Evolutionary conservation across 2,329 filamentous ascomycete genomes (phyloP), one percentile per base, ranked within the genome.

Genomic region (Epichloe uncinata): DNA sequence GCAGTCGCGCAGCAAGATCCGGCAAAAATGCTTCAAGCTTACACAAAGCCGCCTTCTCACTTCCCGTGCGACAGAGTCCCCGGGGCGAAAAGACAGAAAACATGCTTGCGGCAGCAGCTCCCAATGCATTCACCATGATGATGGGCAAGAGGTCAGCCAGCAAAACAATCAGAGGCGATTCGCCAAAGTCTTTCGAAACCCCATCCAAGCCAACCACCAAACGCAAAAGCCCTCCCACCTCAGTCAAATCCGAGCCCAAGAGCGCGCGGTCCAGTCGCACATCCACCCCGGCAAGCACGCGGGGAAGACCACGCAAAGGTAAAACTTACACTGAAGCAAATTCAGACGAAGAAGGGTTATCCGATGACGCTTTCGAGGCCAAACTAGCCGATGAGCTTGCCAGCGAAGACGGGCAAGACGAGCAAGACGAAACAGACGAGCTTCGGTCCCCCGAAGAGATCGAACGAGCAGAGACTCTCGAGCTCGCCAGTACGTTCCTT

Each of bases 301-400:
- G 75, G 2, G 67, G 69, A 5, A 72, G 79, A 18, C 67, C 73
- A 2, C 74, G 77, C 13, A 77, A 72, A 51, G 69, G 63, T 1
- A 68, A 52, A 5, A 60, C 57, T 0, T 81, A 82, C 56, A 67
- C 73, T 60, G 67, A 82, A 53, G 65, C 79, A 57, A 68, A 86
- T 35, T 71, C 75, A 0, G 77, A 77, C 1, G 79, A 82, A 38
- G 77, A 81, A 49, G 69, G 48, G 5, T 35, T 96, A 9, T 90
- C 84, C 5, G 91, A 97, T 55, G 78, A 85, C 33, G 84, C 87
- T 55, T 97, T 93, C 60, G 90, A 95, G 63, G 76, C 81, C 0
- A 85, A 85, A 55, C 71, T 95, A 1, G 84, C 85, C 5, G 72
- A 81, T 3, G 79, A 85, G 52, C 67, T 81, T 22, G 68, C 64